Conservation (phyloP, 208 protist species). For the Histomonas meleagridis region DNA sequence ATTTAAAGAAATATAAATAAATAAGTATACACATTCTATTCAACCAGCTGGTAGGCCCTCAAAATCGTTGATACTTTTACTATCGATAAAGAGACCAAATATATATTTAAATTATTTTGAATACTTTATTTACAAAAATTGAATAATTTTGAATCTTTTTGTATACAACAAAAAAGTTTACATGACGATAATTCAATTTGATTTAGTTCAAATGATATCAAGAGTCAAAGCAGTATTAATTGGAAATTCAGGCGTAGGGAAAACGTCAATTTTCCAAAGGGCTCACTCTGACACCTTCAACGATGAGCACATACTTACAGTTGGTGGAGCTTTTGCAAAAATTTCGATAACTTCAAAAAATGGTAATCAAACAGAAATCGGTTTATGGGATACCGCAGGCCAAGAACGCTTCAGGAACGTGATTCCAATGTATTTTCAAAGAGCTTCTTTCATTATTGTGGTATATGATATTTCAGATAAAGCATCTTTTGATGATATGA, state of each 20-base stretch:
- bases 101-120: too few species aligned
- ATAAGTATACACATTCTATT: too few species aligned
- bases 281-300: not conserved
- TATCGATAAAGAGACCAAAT: too few species aligned
- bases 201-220: too few species aligned
- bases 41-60: too few species aligned
- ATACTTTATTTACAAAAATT: too few species aligned
- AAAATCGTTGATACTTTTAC: too few species aligned
- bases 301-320: not conserved
- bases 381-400: constrained; percentile 50
- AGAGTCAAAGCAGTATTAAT: too few species aligned
- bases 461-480: constrained; percentile 60
- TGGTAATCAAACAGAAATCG: constrained; percentile 42
- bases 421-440: constrained; percentile 79
- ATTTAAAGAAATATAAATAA: too few species aligned
- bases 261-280: not conserved
- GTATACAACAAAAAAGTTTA: too few species aligned
- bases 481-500: constrained; percentile 58
- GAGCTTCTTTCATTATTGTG: constrained; percentile 86
- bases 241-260: not conserved
- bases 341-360: not conserved
- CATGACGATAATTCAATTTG: too few species aligned
- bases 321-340: not conserved
- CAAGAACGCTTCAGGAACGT: constrained; percentile 75
- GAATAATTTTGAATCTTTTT: too few species aligned